Percentiles rank a stretch among this genome's conserved stretches.
Evolutionary conservation across 495 filamentous ascomycete genomes (phyloP).

Genomic region (Aspergillus coremiiformis): DNA sequence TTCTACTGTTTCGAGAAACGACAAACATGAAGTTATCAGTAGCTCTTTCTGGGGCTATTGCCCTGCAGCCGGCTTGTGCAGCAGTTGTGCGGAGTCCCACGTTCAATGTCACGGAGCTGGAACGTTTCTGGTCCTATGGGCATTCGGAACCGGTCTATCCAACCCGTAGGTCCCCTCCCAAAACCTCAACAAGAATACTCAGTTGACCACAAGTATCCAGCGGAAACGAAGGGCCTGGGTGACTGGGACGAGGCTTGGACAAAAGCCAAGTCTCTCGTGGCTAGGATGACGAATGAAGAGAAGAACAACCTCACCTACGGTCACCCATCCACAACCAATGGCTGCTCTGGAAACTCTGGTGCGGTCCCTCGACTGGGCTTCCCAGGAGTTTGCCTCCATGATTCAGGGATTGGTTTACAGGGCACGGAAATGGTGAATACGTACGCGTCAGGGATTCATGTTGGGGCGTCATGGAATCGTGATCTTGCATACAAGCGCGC

Average conservation of each 20-base stretch:
- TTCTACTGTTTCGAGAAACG: no score
- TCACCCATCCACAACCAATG: constrained; percentile 24
- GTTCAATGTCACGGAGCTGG: neutral
- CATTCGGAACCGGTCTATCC: constrained; percentile 50
- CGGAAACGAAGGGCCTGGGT: constrained; percentile 5
- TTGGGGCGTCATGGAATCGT: constrained; percentile 43
- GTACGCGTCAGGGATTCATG: constrained; percentile 43
- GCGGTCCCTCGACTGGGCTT: constrained; percentile 48
- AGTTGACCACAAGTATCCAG: neutral
- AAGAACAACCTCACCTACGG: constrained; percentile 44
- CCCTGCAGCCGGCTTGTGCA: neutral
- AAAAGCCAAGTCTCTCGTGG: constrained; percentile 32
- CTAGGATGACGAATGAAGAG: constrained; percentile 6
- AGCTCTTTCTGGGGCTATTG: neutral
- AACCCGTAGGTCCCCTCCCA: constrained; percentile 27
- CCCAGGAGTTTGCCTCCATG: constrained; percentile 54
- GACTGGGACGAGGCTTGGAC: constrained; percentile 43
- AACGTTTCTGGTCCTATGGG: constrained; percentile 44
- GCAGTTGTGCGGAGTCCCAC: neutral
- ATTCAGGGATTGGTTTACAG: constrained; percentile 56
- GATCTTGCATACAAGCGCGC: constrained; percentile 43
- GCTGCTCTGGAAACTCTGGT: constrained; percentile 46
- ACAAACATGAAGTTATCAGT: neutral
- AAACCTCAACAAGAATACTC: neutral
- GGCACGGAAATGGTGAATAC: constrained; percentile 53